Evolutionary conservation across 805 yeast genomes (phyloP), one percentile per base, ranked within the genome.

Genomic region (Diddensiella santjacobensis): DNA sequence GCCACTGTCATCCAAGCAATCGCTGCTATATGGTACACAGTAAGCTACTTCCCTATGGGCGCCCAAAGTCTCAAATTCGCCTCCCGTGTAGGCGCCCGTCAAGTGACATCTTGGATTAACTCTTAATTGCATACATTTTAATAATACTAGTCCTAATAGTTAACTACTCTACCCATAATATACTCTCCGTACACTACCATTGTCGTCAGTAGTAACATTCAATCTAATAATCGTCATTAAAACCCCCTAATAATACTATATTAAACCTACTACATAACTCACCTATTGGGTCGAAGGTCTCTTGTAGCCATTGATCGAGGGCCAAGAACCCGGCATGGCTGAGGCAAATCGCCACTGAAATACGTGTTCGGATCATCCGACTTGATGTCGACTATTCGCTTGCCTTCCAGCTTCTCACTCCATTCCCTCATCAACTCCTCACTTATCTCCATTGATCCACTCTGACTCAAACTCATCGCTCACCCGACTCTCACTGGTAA

Each of bases 1-100:
- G 80, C 88, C 26, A 84, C 93, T 38, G 66, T 84, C 1, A 66
- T 86, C 8, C 97, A 93, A 65, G 71, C 90, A 5, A 66, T 93
- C 48, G 91, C 96, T 1, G 89, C 93, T n/a, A 59, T 88, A 3
- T 90, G 90, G 73, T 93, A 93, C 65, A 83, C 93, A 0, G 74
- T 91, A 37, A 86, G 96, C 59, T 93, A 93, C 66, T 91, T 93
- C 75, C 99, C 99, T 11, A 85, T 90, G 70, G 99, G 99, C 10
- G 86, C 91, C 1, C 84, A 85, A 52, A 84, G 95, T 2, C 59
- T 83, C 42, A 68, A 76, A 52, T 71, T 80, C 64, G 74, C 83
- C 1, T 71, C 80, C 13, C 67, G 78, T 19, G 69, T 82, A 4
- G 88, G 84, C 3, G 65, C 77, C 3, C 72, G 77, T 48, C 80